A percentile compares a stretch with the other conserved stretches of the same genome.
Evolutionary conservation across 768 basidiomycete genomes (phyloP).

Genomic region (Auriculariales sp.): DNA sequence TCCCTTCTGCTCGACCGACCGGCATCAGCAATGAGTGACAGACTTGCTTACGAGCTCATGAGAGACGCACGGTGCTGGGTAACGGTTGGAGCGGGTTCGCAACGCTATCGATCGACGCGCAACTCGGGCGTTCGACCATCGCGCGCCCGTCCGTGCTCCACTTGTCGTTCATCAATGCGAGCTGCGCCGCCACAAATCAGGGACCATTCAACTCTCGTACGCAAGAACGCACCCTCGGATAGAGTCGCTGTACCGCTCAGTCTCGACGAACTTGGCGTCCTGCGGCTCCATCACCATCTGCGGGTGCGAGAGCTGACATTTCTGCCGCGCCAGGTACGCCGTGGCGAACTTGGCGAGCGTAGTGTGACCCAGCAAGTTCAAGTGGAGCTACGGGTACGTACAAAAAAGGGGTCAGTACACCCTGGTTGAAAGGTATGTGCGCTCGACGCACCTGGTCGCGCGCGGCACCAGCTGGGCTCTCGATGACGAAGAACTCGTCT

Average conservation of each 20-base stretch:
- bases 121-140: not conserved
- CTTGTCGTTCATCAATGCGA: not conserved
- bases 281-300: not conserved
- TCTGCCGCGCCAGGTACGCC: not conserved
- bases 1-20: not conserved
- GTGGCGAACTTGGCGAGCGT: not conserved
- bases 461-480: not conserved
- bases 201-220: not conserved
- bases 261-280: not conserved
- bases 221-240: not conserved
- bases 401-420: not conserved
- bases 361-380: not conserved
- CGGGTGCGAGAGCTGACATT: not conserved
- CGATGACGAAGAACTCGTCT: not conserved
- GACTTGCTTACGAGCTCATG: not conserved
- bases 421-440: conserved; percentile 1
- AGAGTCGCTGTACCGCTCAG: not conserved
- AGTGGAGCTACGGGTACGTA: not conserved
- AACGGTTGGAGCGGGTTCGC: not conserved
- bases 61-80: not conserved
- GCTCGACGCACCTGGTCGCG: not conserved
- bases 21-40: not conserved
- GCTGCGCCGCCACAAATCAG: not conserved
- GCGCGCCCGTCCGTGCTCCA: not conserved
- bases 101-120: conserved; percentile 2